A percentile compares a stretch with the other conserved stretches of the same genome.
Conservation (phyloP, 2,329 filamentous ascomycete species). For the Drechslera avenae region DNA sequence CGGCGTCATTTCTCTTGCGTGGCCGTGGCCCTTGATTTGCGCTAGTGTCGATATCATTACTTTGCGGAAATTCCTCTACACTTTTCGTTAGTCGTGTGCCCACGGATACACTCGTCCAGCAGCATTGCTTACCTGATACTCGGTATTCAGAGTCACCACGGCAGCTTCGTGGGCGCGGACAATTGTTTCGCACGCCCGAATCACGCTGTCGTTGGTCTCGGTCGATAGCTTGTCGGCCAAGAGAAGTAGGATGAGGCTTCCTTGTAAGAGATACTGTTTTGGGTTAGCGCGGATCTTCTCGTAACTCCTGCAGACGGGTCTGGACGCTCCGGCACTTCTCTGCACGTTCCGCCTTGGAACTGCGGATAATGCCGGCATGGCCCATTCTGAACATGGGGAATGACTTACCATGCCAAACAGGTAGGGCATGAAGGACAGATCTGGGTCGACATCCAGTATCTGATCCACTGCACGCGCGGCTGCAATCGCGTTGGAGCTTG, state of each 20-base stretch:
- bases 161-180: slow-evolving; percentile 93
- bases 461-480: slow-evolving; percentile 85
- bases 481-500: slow-evolving; percentile 85
- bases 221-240: slow-evolving; percentile 88
- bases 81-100: slow-evolving; percentile 4
- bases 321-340: too few relatives aligned
- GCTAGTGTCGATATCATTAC: slow-evolving; percentile 54
- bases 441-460: slow-evolving; percentile 88
- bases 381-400: background rate
- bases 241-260: slow-evolving; percentile 82
- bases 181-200: slow-evolving; percentile 89
- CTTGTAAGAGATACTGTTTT: slow-evolving; percentile 74
- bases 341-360: background rate
- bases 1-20: slow-evolving; percentile 45
- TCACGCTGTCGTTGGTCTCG: slow-evolving; percentile 81
- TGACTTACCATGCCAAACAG: slow-evolving; percentile 80
- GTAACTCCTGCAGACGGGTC: background rate
- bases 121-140: slow-evolving; percentile 73
- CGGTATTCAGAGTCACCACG: slow-evolving; percentile 90
- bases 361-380: background rate
- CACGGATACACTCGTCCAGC: background rate
- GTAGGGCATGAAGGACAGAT: slow-evolving; percentile 94
- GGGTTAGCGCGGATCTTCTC: slow-evolving; percentile 9
- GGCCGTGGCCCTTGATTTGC: slow-evolving; percentile 46
- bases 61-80: slow-evolving; percentile 60